These are phyloP conservation scores for Lepidium africanum DNA, from an alignment of 345 rosid species.

Conservation along the genomic window DNA sequence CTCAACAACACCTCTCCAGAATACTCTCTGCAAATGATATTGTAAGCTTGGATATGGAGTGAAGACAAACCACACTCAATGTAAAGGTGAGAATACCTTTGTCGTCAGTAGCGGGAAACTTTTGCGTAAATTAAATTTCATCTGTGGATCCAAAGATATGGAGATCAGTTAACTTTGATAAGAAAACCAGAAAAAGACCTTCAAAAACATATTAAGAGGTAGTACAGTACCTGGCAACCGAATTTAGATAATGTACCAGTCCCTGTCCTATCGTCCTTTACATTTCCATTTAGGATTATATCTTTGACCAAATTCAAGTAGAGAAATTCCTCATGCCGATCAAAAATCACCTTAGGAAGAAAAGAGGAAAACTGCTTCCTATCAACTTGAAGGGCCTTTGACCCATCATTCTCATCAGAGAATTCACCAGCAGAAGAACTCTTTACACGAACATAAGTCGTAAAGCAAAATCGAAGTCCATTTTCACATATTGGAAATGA, in stretches of 20 bases:
- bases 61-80: neutral
- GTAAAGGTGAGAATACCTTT: slow-evolving; percentile 41
- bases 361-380: slow-evolving; percentile 40
- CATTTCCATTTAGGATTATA: slow-evolving; percentile 59
- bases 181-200: slow-evolving; percentile 3
- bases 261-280: slow-evolving; percentile 77
- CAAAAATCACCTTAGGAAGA: slow-evolving; percentile 77
- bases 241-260: slow-evolving; percentile 91
- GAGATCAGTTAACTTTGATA: neutral
- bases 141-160: slow-evolving; percentile 35
- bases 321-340: slow-evolving; percentile 69
- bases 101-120: slow-evolving; percentile 91
- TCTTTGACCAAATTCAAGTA: slow-evolving; percentile 69
- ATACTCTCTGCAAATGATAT: slow-evolving; percentile 54
- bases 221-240: slow-evolving; percentile 71
- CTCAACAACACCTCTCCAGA: slow-evolving; percentile 98
- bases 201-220: neutral
- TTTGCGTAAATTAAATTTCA: slow-evolving; percentile 78
- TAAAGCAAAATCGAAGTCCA: slow-evolving; percentile 48
- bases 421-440: slow-evolving; percentile 31
- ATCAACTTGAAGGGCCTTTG: slow-evolving; percentile 42
- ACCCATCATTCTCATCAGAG: slow-evolving; percentile 25
- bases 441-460: slow-evolving; percentile 71
- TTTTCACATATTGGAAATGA: slow-evolving; percentile 71
- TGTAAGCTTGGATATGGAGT: neutral